Base-by-base conservation (phyloP, 345 rosid species). In the Moricandia arvensis region DNA sequence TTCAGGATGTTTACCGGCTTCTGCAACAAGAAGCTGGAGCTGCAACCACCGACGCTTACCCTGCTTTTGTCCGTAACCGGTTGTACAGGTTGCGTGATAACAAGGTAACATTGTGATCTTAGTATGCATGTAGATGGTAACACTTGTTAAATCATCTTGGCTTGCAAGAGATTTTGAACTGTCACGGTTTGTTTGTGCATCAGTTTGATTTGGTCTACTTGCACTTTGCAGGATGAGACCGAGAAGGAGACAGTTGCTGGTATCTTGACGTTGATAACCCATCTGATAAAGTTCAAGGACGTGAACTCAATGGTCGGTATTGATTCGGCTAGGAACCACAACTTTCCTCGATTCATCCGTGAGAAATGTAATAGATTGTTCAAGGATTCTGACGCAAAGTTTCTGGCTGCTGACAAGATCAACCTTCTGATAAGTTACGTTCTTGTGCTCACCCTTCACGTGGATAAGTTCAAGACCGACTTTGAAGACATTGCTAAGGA, bases 211-310 rank as follows among this genome's bases (percentile, higher is more conserved):
- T 21, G 24, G 24, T 81, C 4, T 54, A 8, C 49, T 30, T 82
- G 35, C n/a, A 92, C 7, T 49, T 30, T 82, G 26, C 80, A 92
- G 97, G 87, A 90, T 66, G 87, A 88, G 35, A 34, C 7, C 1
- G 88, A 89, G 77, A 81, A 74, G 86, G 49, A 68, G 83, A 87
- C 65, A 7, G 80, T 80, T 5, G 68, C 84, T 18, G 59, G 87
- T 59, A 62, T 87, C 65, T 82, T 89, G 31, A 86, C 91, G 0
- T 86, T 80, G 41, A 80, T 95, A 26, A 85, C 83, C 41, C 99
- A 92, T 74, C 91, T 95, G 43, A 27, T 95, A 33, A 95, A 88
- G 87, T 95, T 88, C 76, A 95, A 87, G 72, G 97, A 92, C 72
- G 62, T 41, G 78, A 83, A 82, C 59, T 80, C 90, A 24, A 63